Evolutionary conservation across 1,284 basidiomycete genomes (phyloP), one percentile per base, ranked within the genome.

Genomic region (Phellopilus nigrolimitatus): DNA sequence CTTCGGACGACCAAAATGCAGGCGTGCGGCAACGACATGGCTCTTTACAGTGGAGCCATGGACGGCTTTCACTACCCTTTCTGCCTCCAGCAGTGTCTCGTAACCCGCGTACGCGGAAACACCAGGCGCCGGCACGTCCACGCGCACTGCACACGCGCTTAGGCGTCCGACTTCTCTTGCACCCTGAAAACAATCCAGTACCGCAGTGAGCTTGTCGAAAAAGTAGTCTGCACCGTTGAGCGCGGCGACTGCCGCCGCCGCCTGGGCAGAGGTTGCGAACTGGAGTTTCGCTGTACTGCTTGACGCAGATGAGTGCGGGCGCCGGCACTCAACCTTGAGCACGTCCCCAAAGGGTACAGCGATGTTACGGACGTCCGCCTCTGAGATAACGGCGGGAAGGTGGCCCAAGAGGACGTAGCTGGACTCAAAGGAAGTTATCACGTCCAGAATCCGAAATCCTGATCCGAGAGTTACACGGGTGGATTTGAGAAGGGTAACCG

Each of bases 41-140:
- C 33, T 38, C 38, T 51, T 51, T 3, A 41, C 13, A 7, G 34
- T 40, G 12, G 49, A 33, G 13, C 49, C 49, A 24, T 55, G 48
- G 15, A 51, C 28, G 1, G n/a, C 33, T 2, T 15, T 31, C 12
- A 47, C 42, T 3, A 45, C 38, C 13, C 33, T 21, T 28, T 47
- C 39, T 7, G 54, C 54, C 13, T 46, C 43, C 5, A 22, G 4
- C 19, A 39, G n/a, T n/a, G 43, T 42, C n/a, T 43, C 30, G 44
- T 47, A 55, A 3, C 54, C 54, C 9, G 45, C 37, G 19, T 47
- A 55, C n/a, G 34, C 49, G 3, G 24, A 15, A 24, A 31, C 27
- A 4, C 54, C 54, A 7, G 54, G 49, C 4, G 42, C 54, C n/a
- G 54, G 54, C 5, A 55, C 41, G n/a, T 51, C 49, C n/a, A 55